phyloP scores from a whole-genome alignment of 1,139 yeast species.

The Saccharomyces hybrid region DNA sequence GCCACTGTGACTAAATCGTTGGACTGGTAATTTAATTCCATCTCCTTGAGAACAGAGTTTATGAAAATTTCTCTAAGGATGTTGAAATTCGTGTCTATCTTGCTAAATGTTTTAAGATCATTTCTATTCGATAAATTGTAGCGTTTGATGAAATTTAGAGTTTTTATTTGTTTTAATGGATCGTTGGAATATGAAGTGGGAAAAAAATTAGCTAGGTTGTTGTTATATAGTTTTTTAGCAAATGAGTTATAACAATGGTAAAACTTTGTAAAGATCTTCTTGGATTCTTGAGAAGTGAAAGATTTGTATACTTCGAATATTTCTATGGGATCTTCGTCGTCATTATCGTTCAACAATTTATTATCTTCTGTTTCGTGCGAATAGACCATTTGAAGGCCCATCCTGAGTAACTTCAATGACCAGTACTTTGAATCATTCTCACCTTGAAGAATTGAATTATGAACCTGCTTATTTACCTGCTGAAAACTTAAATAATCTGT shows the following conservation, averaged over 20 bases:
- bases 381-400: conserved; percentile 29
- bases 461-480: conserved; percentile 27
- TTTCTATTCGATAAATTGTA: conserved; percentile 20
- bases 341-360: conserved; percentile 35
- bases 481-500: conserved; percentile 32
- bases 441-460: conserved; percentile 33
- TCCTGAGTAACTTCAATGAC: conserved; percentile 44
- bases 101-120: conserved; percentile 15
- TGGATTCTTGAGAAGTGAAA: conserved; percentile 12
- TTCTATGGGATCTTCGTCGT: conserved; percentile 14
- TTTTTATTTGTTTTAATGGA: conserved; percentile 26
- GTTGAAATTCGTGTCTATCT: conserved; percentile 19
- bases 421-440: conserved; percentile 39
- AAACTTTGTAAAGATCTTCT: conserved; percentile 13
- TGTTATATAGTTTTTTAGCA: conserved; percentile 19
- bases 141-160: conserved; percentile 17
- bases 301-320: conserved; percentile 23
- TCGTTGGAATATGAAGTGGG: conserved; percentile 21
- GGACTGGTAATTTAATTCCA: conserved; percentile 53
- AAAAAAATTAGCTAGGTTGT: conserved; percentile 23
- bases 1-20: conserved; percentile 40
- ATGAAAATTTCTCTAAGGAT: conserved; percentile 52
- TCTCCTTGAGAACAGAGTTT: conserved; percentile 62
- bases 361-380: conserved; percentile 30
- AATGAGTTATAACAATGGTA: conserved; percentile 19